Evolutionary conservation across 768 basidiomycete species (phyloP), one percentile per base, ranked within the genome.

Genomic region (Strobilomyces dryophilus): DNA sequence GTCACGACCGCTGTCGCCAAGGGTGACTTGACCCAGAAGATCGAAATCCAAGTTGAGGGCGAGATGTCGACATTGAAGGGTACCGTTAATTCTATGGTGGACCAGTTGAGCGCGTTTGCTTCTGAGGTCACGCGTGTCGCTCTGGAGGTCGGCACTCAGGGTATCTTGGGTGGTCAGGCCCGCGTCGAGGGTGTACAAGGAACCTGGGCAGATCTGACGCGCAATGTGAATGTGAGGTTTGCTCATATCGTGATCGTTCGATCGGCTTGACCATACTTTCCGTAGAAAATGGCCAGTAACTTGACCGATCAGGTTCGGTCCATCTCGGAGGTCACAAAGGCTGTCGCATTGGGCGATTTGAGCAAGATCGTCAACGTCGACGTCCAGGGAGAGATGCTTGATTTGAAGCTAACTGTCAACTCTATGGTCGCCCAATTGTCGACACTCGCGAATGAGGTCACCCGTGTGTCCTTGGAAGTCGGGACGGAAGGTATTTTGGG

Each of bases 21-120:
- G 41, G 94, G 94, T 32, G 92, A 98, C 66, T 75, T 93, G 75
- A 90, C 87, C 1, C 89, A 92, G 72, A 94, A 92, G 76, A 92
- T 98, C 64, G 88, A 92, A 62, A 93, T 98, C 56, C 83, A 87
- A 55, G 88, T 89, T 56, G 87, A 90, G 62, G 85, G 85, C 45
- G 93, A 95, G 64, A 95, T 95, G 85, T 79, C 79, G 15, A 87
- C 87, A 15, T 76, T 92, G 70, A 90, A 89, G 66, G 74, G 80
- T 20, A 92, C 89, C 11, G 89, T 92, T 58, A 95, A 95, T 63
- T 87, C 85, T n/a, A 97, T 97, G 93, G 91, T 95, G 66, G 91
- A 92, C 66, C 88, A 89, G 51, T 70, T 95, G 58, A 84, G 87
- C 60, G 89, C 87, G 5, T 95, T 95, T 65, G 89, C 92, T 14